These are phyloP conservation scores for Larix sibirica DNA, from an alignment of 83 land plant species.

Conservation along the genomic window DNA sequence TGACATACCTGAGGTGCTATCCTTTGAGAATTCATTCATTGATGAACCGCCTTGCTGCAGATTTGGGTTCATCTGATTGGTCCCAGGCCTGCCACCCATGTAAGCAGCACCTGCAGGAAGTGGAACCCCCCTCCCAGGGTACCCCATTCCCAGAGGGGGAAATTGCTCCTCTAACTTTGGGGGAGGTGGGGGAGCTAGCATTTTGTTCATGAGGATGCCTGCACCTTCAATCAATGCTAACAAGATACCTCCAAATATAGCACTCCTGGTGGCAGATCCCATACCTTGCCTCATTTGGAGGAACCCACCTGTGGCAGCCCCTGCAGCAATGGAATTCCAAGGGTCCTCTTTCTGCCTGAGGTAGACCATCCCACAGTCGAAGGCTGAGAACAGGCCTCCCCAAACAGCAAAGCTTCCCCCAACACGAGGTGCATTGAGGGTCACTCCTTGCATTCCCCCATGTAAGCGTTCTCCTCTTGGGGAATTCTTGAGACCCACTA, in stretches of 20 bases:
- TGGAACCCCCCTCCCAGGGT: not conserved
- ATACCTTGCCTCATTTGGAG: slow-evolving; percentile 76
- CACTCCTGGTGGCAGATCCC: slow-evolving; percentile 57
- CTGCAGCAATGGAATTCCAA: slow-evolving; percentile 55
- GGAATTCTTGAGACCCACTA: slow-evolving; percentile 41
- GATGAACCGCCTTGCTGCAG: not conserved
- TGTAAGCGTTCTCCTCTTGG: slow-evolving; percentile 47
- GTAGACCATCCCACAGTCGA: slow-evolving; percentile 53
- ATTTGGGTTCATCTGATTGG: slow-evolving; percentile 13
- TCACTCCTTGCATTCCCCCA: slow-evolving; percentile 44
- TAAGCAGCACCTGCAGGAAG: not conserved
- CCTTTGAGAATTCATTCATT: slow-evolving; percentile 13
- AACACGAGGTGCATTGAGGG: slow-evolving; percentile 45
- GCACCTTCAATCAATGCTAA: slow-evolving; percentile 91
- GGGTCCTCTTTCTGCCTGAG: slow-evolving; percentile 57
- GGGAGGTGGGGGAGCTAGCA: slow-evolving; percentile 56
- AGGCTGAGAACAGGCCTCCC: slow-evolving; percentile 52
- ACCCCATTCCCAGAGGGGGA: slow-evolving; percentile 20
- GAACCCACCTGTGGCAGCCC: slow-evolving; percentile 68
- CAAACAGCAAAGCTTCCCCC: slow-evolving; percentile 61
- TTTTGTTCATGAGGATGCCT: slow-evolving; percentile 72
- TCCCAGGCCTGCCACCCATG: not conserved
- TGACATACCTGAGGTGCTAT: slow-evolving; percentile 10
- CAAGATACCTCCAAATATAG: slow-evolving; percentile 77
- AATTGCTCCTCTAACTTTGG: slow-evolving; percentile 57